Evolutionary conservation across 2,329 filamentous ascomycete genomes (phyloP), one percentile per base, ranked within the genome.

Genomic region (Aphanocladium album): DNA sequence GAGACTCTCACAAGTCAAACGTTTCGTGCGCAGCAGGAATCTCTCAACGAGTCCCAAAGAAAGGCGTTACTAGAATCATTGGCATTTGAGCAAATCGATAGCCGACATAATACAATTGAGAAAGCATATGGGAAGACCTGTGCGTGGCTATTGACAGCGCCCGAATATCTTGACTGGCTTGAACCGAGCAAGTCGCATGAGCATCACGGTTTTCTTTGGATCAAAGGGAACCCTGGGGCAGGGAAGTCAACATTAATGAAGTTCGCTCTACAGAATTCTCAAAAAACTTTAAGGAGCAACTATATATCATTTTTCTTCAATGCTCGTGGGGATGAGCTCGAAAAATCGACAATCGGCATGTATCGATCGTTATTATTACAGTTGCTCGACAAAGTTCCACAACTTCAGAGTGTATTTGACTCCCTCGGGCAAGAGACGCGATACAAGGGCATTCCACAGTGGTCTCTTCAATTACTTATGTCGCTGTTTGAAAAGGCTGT

Each of bases 251-350:
- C 74, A 0, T 59, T 80, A 2, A 79, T 79, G 75, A 79, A 79
- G 58, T 77, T 73, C 55, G 64, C 67, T 6, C 76, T 74, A 54
- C 63, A 67, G 5, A 35, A 56, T 45, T 21, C 53, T 11, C 12
- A 19, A 63, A 64, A 21, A 57, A 52, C 19, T 66, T 62, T 19
- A 19, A 57, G 11, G 60, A 19, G 64, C 11, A 62, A 62, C 1
- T 57, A 67, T 1, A 27, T 79, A 1, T 77, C 73, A 1, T 81
- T 81, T 68, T 83, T 81, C 69, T 83, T 83, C 72, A 77, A 80
- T 56, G 79, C 79, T 0, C 68, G 77, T 52, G 79, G 79, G 0
- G 66, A 67, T 0, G 41, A 67, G 12, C 66, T 79, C 12, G 78
- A 83, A 62, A 79, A 73, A 62, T 76, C 79, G 0, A 72, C 71